Evolutionary conservation across 352 stramenopile species (phyloP).

Genomic region (Pythium apleroticum): DNA sequence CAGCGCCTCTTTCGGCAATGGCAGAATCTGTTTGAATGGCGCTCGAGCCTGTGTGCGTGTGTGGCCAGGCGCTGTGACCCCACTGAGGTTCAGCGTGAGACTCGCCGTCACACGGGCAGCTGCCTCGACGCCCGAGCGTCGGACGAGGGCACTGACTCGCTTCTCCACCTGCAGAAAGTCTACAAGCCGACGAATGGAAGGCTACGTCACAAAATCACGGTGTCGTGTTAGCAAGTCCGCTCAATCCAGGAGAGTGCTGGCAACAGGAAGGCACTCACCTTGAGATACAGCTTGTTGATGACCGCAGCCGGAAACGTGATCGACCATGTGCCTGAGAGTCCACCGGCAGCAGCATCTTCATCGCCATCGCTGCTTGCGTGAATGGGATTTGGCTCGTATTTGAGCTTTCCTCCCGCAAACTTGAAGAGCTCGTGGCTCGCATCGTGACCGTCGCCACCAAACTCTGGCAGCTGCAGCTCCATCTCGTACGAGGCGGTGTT

Average conservation of each 20-base stretch:
- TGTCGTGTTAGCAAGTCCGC: background rate
- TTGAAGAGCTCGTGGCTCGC: background rate
- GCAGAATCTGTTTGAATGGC: conserved; percentile 27
- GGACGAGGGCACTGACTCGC: conserved; percentile 31
- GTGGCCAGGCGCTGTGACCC: conserved; percentile 37
- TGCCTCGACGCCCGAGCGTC: conserved; percentile 34
- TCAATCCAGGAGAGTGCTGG: too few relatives aligned
- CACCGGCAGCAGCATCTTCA: background rate
- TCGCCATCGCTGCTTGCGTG: background rate
- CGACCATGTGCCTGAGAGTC: conserved; percentile 45
- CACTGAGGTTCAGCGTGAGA: conserved; percentile 39
- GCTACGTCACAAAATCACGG: conserved; percentile 22
- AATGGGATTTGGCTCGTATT: conserved; percentile 29
- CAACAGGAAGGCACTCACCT: conserved; percentile 24
- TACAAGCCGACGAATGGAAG: conserved; percentile 32
- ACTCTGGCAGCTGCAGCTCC: conserved; percentile 44
- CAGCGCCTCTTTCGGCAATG: conserved; percentile 41
- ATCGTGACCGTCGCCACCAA: conserved; percentile 3
- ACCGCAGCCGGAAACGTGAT: conserved; percentile 37
- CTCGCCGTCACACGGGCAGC: conserved; percentile 34
- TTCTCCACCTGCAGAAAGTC: conserved; percentile 61
- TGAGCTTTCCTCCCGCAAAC: conserved; percentile 47
- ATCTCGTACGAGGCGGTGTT: conserved; percentile 56
- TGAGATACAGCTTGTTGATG: conserved; percentile 42
- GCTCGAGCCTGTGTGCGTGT: conserved; percentile 18